Evolutionary conservation across 192 early-diverging fungal species (phyloP).

Genomic region (Coemansia sp.): DNA sequence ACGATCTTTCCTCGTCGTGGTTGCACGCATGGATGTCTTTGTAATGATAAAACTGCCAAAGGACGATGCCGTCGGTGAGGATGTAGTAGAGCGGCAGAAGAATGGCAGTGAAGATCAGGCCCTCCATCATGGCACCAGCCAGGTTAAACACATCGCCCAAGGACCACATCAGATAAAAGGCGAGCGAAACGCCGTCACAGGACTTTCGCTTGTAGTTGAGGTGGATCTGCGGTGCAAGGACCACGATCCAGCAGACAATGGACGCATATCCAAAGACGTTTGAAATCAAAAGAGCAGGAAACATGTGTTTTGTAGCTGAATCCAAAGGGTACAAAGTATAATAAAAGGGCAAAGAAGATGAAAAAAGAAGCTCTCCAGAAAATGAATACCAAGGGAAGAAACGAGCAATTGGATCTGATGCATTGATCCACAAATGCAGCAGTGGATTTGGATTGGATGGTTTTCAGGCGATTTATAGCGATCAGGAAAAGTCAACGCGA

Average conservation of each 20-base stretch:
- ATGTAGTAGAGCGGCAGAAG: constrained; percentile 71
- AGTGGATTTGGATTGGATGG: not conserved
- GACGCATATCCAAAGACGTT: constrained; percentile 61
- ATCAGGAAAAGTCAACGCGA: not conserved
- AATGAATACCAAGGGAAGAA: not conserved
- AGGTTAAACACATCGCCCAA: constrained; percentile 76
- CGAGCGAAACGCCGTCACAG: constrained; percentile 70
- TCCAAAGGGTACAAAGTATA: not conserved
- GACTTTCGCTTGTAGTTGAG: constrained; percentile 75
- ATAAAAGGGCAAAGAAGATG: not conserved
- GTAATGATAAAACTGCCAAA: constrained; percentile 67
- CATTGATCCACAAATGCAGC: too few relatives aligned
- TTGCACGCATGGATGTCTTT: constrained; percentile 14
- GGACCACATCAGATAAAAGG: constrained; percentile 75
- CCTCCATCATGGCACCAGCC: constrained; percentile 64
- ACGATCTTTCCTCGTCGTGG: constrained; percentile 13
- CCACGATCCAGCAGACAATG: constrained; percentile 76
- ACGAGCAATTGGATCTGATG: too few relatives aligned
- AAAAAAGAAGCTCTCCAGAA: not conserved
- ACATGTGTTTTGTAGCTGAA: constrained; percentile 5
- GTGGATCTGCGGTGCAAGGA: constrained; percentile 75
- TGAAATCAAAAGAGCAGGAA: constrained; percentile 12
- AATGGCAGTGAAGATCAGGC: constrained; percentile 68
- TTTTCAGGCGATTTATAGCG: too few relatives aligned
- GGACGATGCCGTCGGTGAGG: constrained; percentile 63